Base-by-base conservation (phyloP, 129 eudicot genomes). In the Tanacetum coccineum region DNA sequence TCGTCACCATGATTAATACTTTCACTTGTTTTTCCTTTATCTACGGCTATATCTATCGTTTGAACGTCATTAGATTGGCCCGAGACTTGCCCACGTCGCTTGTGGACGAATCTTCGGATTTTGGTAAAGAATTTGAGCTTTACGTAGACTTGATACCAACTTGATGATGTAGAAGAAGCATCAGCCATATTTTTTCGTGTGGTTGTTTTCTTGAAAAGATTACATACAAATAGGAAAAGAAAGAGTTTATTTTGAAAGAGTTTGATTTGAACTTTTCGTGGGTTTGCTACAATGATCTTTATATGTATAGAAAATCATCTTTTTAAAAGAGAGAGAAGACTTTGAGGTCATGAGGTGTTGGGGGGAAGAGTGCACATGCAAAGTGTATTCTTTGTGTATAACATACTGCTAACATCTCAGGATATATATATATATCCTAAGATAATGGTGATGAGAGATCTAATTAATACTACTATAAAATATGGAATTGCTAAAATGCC, bases 311-410 rank as follows among this genome's bases (percentile, higher is more conserved):
- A 48, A 40, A 17, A 36, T 36, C 42, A 36, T 9, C 18, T n/a
- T 2, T 48, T 76, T 70, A 64, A 76, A 60, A 62, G 70, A 74
- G 40, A 75, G 48, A 39, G 49, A 39, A 46, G 78, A 84, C 82
- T 77, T 84, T 70, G 76, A 22, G 61, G 76, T 77, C 42, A 64
- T 63, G 65, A 74, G 83, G 76, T 73, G 62, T 72, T 51, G 71
- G 60, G 64, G n/a, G 64, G 12, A 61, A 75, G 74, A 74, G 78
- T 66, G 85, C 87, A 84, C 88, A 82, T 87, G 95, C 85, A 66
- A 59, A 67, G 57, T 49, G 74, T 74, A 73, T 73, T 81, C 69
- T 57, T 67, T 67, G 66, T 65, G 76, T 78, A 62, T 64, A 62
- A 20, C 74, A 63, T 76, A 65, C 62, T 59, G 17, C n/a, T 39